Base-by-base conservation (phyloP, 768 basidiomycete genomes). In the Suillus plorans region DNA sequence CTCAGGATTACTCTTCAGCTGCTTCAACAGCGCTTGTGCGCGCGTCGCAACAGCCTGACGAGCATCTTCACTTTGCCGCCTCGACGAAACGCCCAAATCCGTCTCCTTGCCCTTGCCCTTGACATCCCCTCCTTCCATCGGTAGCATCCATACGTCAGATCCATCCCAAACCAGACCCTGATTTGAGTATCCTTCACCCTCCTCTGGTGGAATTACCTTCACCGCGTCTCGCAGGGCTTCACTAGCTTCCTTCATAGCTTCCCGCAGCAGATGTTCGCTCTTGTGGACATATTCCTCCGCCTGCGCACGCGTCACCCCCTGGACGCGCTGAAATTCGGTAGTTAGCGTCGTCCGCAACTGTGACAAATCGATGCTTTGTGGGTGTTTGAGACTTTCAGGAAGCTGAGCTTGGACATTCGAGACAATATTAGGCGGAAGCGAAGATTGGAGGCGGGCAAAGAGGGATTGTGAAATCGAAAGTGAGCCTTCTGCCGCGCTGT, bases 121-220 rank as follows among this genome's bases (percentile, higher is more conserved):
- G 39, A 62, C 65, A 41, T 49, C 53, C 41, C 63, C 22, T 69
- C 74, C 67, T 65, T 74, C 68, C 62, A 65, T 25, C 10, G 85
- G 92, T 64, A 95, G 72, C 80, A 89, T 87, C 89, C 94, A 95
- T 73, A 95, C 84, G 75, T 96, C 94, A 39, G 88, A 79, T 1
- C 94, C 95, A 73, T 96, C 95, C 94, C 94, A 96, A 50, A 86
- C 68, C 34, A 89, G 72, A 4, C 83, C 85, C 3, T 76, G 72
- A 39, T 70, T 67, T 2, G 76, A 71, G 53, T 66, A 58, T 16
- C 72, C 28, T 8, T 69, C 73, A 0, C 72, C 78, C 52, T 84
- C 84, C 44, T 91, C 89, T 1, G 95, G 95, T 0, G 95, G 96
- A 16, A 98, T 82, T 60, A 97, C 90, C 75, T 95, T 96, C 70